A percentile compares a stretch with the other conserved stretches of the same genome.
Conservation (phyloP, 768 basidiomycete genomes). For the Suillus occidentalis region DNA sequence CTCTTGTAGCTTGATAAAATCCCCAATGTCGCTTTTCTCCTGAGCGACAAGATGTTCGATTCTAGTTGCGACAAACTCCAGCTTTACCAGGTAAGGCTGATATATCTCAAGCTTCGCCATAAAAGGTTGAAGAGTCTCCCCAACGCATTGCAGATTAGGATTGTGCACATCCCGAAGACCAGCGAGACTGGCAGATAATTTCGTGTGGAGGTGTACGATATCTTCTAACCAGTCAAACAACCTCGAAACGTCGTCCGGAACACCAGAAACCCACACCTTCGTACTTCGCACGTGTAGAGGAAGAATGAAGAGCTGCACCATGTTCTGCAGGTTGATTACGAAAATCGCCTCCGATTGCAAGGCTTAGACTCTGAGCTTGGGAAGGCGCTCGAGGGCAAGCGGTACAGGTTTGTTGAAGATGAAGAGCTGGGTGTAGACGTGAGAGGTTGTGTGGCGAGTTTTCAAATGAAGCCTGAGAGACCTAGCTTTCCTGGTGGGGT, state of each 20-base stretch:
- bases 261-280: constrained; percentile 76
- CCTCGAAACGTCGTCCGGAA: constrained; percentile 69
- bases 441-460: no score
- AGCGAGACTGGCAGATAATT: constrained; percentile 54
- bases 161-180: constrained; percentile 40
- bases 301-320: constrained; percentile 70
- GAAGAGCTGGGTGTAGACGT: no score
- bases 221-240: constrained; percentile 90
- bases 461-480: no score
- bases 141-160: constrained; percentile 51
- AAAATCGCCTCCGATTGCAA: constrained; percentile 71
- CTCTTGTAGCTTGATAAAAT: constrained; percentile 77
- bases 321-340: constrained; percentile 61
- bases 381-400: no score
- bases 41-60: constrained; percentile 53
- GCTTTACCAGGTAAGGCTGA: constrained; percentile 79
- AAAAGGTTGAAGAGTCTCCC: constrained; percentile 58
- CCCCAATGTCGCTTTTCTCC: constrained; percentile 72
- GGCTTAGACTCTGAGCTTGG: no score
- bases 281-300: constrained; percentile 75
- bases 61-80: constrained; percentile 56
- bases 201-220: constrained; percentile 73
- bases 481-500: no score
- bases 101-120: constrained; percentile 76
- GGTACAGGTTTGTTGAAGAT: no score